These are phyloP conservation scores for Fraxinus paxiana DNA, from an alignment of 305 asterid genomes.

Conservation along the genomic window DNA sequence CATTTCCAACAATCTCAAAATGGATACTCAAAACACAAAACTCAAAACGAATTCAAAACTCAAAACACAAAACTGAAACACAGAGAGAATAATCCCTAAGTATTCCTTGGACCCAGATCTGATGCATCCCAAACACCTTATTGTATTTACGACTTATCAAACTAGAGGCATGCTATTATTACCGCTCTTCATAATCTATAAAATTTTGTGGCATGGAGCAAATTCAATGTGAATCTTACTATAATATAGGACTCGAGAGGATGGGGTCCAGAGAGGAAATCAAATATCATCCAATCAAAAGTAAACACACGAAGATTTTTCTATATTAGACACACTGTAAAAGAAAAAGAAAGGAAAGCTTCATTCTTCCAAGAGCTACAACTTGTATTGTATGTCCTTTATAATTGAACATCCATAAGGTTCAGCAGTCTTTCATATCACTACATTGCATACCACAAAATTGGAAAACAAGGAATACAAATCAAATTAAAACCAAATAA, in stretches of 20 bases:
- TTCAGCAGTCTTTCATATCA: conserved; percentile 1
- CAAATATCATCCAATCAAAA: conserved; percentile 9
- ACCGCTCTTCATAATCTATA: neutral
- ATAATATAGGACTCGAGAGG: neutral
- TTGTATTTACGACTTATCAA: neutral
- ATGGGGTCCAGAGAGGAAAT: neutral
- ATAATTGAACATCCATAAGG: conserved; percentile 1
- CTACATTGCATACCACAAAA: neutral
- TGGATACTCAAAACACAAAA: too few species aligned
- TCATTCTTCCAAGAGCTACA: neutral
- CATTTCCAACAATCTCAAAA: too few species aligned
- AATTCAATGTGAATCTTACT: neutral
- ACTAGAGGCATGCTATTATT: neutral
- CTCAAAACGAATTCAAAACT: too few species aligned
- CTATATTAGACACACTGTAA: neutral
- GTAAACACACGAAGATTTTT: neutral
- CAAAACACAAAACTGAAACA: too few species aligned
- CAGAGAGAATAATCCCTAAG: neutral
- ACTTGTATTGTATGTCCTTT: neutral
- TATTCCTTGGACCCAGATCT: neutral
- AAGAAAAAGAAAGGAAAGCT: neutral
- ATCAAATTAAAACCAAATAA: neutral
- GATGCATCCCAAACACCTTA: neutral
- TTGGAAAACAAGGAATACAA: neutral
- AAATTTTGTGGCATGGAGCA: neutral